Percentiles rank a stretch among this genome's conserved stretches.
Conservation (phyloP, 108 stramenopile species). For the Hondaea fermentalgiana region DNA sequence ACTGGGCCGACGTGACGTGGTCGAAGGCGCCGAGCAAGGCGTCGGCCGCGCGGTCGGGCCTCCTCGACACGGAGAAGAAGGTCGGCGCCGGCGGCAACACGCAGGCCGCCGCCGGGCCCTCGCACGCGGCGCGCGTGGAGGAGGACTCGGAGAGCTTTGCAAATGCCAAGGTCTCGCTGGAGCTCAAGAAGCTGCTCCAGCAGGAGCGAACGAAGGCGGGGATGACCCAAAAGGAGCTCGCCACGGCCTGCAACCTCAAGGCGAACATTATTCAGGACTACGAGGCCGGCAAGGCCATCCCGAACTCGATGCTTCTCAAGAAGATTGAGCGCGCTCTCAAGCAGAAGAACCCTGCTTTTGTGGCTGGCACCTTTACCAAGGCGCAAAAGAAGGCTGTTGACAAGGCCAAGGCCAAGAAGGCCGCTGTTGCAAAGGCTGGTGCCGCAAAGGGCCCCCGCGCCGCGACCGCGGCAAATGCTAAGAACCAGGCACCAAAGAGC, state of each 20-base stretch:
- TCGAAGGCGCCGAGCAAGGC: not conserved
- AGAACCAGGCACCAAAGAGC: not conserved
- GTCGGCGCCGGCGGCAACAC: not conserved
- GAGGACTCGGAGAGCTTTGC: not conserved
- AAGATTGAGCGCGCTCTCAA: slow-evolving; percentile 17
- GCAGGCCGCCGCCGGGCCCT: not conserved
- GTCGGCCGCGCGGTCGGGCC: not conserved
- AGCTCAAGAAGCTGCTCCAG: slow-evolving; percentile 17
- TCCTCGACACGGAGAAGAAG: slow-evolving; percentile 9
- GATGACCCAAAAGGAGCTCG: slow-evolving; percentile 14
- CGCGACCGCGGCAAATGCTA: not conserved
- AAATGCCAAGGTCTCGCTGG: not conserved
- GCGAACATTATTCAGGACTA: slow-evolving; percentile 20
- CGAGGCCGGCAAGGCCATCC: slow-evolving; percentile 22
- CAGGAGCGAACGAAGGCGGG: slow-evolving; percentile 2
- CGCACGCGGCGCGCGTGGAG: not conserved
- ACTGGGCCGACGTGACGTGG: slow-evolving; percentile 7
- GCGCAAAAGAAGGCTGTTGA: slow-evolving; percentile 8
- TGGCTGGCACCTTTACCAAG: not conserved
- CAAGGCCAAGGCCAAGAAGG: slow-evolving; percentile 6
- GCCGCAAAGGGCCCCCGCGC: not conserved
- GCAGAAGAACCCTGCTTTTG: slow-evolving; percentile 11
- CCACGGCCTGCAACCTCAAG: slow-evolving; percentile 21
- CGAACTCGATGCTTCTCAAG: slow-evolving; percentile 1
- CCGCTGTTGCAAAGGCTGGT: not conserved